Evolutionary conservation across 2,329 filamentous ascomycete genomes (phyloP).

Genomic region (Pseudogymnoascus sp.): DNA sequence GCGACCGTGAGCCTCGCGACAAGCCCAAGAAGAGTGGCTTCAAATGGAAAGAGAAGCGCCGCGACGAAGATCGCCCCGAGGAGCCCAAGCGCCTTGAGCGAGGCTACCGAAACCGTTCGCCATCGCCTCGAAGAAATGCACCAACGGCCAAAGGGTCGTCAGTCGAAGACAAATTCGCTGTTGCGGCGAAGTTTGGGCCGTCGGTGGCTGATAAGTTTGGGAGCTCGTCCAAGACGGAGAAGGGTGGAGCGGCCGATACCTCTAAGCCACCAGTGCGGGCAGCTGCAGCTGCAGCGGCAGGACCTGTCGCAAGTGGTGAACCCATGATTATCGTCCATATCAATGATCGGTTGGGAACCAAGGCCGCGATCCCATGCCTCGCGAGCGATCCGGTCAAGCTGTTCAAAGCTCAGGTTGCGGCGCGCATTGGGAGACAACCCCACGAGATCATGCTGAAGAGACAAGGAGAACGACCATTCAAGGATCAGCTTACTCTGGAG

Average conservation of each 20-base stretch:
- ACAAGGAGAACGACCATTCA: slow-evolving; percentile 89
- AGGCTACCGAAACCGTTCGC: slow-evolving; percentile 42
- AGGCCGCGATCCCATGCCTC: slow-evolving; percentile 84
- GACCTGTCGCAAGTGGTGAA: slow-evolving; percentile 39
- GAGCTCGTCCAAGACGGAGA: slow-evolving; percentile 12
- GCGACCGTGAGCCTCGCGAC: slow-evolving; percentile 19
- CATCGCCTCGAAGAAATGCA: slow-evolving; percentile 30
- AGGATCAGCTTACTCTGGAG: slow-evolving; percentile 77
- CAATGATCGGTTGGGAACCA: slow-evolving; percentile 94
- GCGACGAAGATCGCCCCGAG: slow-evolving; percentile 36
- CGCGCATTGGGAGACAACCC: slow-evolving; percentile 78
- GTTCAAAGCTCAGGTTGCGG: slow-evolving; percentile 88
- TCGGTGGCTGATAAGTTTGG: slow-evolving; percentile 14
- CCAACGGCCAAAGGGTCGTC: slow-evolving; percentile 24
- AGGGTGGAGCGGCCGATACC: neutral
- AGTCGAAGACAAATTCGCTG: slow-evolving; percentile 26
- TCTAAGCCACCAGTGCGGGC: slow-evolving; percentile 20
- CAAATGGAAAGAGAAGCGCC: slow-evolving; percentile 51
- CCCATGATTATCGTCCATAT: slow-evolving; percentile 92
- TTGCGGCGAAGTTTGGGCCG: slow-evolving; percentile 26
- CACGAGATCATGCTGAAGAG: slow-evolving; percentile 88
- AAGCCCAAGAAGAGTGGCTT: slow-evolving; percentile 38
- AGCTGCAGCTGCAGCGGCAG: slow-evolving; percentile 20
- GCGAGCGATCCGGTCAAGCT: slow-evolving; percentile 75
- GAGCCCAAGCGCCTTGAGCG: slow-evolving; percentile 44